Evolutionary conservation across 768 basidiomycete genomes (phyloP).

Genomic region (Sporobolomyces pararoseus): DNA sequence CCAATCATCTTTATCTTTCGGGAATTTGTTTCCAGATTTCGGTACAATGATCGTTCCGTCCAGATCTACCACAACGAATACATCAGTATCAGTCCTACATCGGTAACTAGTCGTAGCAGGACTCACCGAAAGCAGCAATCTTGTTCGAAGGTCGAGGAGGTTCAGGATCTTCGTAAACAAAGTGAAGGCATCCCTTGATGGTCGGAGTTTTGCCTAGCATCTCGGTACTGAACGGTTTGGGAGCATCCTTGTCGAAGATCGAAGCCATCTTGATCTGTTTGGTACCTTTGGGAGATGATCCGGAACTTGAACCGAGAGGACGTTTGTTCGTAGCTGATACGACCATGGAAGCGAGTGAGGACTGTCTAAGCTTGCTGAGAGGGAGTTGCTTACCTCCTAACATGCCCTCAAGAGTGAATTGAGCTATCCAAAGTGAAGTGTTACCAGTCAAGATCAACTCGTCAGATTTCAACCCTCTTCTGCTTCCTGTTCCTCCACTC

Average conservation of each 20-base stretch:
- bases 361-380: too few species aligned
- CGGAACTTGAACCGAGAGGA: background rate
- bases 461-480: too few species aligned
- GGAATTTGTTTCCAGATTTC: conserved; percentile 52
- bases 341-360: background rate
- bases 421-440: too few species aligned
- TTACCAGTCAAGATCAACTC: too few species aligned
- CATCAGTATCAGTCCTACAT: background rate
- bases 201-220: background rate
- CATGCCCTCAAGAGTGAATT: too few species aligned
- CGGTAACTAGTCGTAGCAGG: background rate
- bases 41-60: conserved; percentile 75
- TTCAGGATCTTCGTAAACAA: conserved; percentile 16
- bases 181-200: conserved; percentile 11
- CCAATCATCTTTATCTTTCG: conserved; percentile 56
- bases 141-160: conserved; percentile 19
- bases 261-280: conserved; percentile 3
- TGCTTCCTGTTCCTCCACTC: too few species aligned
- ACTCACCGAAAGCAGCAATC: conserved; percentile 26
- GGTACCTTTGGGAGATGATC: background rate
- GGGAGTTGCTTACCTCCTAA: background rate
- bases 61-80: conserved; percentile 73
- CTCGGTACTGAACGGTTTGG: background rate
- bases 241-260: background rate
- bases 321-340: background rate